These are phyloP conservation scores for Ormosia semicastrata DNA, from an alignment of 306 rosid genomes.

Conservation along the genomic window DNA sequence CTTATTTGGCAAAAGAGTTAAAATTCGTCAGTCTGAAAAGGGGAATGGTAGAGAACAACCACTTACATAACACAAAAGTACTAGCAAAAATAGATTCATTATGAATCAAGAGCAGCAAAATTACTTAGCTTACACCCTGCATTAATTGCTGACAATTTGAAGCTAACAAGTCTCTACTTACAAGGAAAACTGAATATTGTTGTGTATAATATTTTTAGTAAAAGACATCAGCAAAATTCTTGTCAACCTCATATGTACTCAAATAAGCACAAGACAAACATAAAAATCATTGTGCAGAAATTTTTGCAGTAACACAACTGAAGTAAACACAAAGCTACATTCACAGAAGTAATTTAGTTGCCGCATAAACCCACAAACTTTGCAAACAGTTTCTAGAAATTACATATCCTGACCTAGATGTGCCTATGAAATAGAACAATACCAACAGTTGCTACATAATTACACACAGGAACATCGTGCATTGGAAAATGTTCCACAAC, in stretches of 20 bases:
- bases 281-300: not conserved
- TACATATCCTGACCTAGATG: not conserved
- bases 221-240: not conserved
- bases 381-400: not conserved
- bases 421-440: not conserved
- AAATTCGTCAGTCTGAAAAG: slow-evolving; percentile 1
- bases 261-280: not conserved
- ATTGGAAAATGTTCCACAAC: too few species aligned
- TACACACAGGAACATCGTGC: too few species aligned
- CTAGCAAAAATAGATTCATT: not conserved
- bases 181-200: not conserved
- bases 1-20: not conserved
- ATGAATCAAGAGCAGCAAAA: slow-evolving; percentile 10
- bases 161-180: slow-evolving; percentile 14
- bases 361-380: not conserved
- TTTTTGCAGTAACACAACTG: not conserved
- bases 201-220: not conserved
- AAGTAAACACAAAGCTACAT: not conserved
- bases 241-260: not conserved
- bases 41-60: not conserved
- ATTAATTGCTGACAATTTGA: not conserved
- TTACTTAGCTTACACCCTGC: slow-evolving; percentile 5
- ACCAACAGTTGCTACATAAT: not conserved
- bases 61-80: not conserved
- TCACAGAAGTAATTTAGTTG: not conserved